Conservation (phyloP, 495 filamentous ascomycete species). For the Penicillium canescens region DNA sequence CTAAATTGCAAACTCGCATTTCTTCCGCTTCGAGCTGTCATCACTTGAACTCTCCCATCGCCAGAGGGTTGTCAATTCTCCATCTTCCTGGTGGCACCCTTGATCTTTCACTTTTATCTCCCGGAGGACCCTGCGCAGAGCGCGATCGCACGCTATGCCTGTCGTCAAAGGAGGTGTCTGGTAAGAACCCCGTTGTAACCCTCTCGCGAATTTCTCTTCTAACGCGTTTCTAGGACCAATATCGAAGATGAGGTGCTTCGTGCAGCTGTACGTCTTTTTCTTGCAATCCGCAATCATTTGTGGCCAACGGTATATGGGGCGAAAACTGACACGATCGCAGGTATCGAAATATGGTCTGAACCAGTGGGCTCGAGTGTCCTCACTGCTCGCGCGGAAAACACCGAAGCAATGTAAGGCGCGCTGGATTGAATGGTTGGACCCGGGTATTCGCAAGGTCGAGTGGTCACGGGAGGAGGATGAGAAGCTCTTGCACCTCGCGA, state of each 20-base stretch:
- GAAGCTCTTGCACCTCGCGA: slow-evolving; percentile 92
- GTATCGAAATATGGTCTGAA: slow-evolving; percentile 97
- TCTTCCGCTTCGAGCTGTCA: slow-evolving; percentile 19
- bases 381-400: slow-evolving; percentile 93
- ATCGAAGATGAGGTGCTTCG: slow-evolving; percentile 96
- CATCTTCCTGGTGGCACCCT: slow-evolving; percentile 13
- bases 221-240: slow-evolving; percentile 54
- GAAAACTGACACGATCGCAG: slow-evolving; percentile 31
- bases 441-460: slow-evolving; percentile 95
- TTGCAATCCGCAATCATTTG: no score
- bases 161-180: slow-evolving; percentile 98
- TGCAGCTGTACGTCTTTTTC: slow-evolving; percentile 55
- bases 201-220: slow-evolving; percentile 18
- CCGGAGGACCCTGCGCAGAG: slow-evolving; percentile 1
- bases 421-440: slow-evolving; percentile 98
- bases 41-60: slow-evolving; percentile 14
- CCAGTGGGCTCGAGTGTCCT: slow-evolving; percentile 98
- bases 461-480: slow-evolving; percentile 99
- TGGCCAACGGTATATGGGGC: not conserved
- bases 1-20: slow-evolving; percentile 24
- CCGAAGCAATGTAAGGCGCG: slow-evolving; percentile 98
- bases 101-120: not conserved
- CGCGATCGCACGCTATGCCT: slow-evolving; percentile 62
- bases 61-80: slow-evolving; percentile 14
- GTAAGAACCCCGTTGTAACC: slow-evolving; percentile 53